Conservation (phyloP, 768 basidiomycete genomes). For the Pisolithus tinctorius region DNA sequence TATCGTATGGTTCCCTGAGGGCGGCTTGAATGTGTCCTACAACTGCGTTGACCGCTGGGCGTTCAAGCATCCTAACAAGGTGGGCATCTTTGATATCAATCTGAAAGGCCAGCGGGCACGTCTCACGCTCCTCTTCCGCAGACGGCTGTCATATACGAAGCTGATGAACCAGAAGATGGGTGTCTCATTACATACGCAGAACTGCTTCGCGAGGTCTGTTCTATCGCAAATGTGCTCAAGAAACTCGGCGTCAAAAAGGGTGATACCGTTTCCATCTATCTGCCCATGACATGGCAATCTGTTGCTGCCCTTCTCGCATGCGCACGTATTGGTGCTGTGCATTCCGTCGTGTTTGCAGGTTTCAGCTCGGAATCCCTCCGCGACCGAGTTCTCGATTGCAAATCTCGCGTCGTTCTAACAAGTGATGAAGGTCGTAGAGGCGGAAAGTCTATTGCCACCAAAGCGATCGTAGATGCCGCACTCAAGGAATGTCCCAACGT, state of each 20-base stretch:
- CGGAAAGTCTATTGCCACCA: slow-evolving; percentile 92
- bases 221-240: slow-evolving; percentile 88
- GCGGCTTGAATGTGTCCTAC: slow-evolving; percentile 87
- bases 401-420: slow-evolving; percentile 87
- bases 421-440: slow-evolving; percentile 92
- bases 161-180: slow-evolving; percentile 86
- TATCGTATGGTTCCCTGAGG: slow-evolving; percentile 95
- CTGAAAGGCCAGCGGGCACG: background rate
- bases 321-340: slow-evolving; percentile 92
- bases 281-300: slow-evolving; percentile 94
- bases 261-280: slow-evolving; percentile 88
- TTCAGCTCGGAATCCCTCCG: slow-evolving; percentile 93
- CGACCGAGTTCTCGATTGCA: slow-evolving; percentile 87
- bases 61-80: slow-evolving; percentile 80
- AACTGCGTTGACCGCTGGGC: slow-evolving; percentile 98
- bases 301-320: slow-evolving; percentile 97
- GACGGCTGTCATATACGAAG: slow-evolving; percentile 97
- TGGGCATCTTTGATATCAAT: slow-evolving; percentile 16
- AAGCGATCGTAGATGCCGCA: slow-evolving; percentile 89
- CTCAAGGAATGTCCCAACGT: slow-evolving; percentile 78
- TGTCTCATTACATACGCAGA: slow-evolving; percentile 72
- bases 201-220: slow-evolving; percentile 85
- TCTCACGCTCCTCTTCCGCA: slow-evolving; percentile 20
- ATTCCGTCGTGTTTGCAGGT: slow-evolving; percentile 96
- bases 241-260: slow-evolving; percentile 89